Conservation (phyloP, 2,329 filamentous ascomycete species). For the Epichloe festucae region DNA sequence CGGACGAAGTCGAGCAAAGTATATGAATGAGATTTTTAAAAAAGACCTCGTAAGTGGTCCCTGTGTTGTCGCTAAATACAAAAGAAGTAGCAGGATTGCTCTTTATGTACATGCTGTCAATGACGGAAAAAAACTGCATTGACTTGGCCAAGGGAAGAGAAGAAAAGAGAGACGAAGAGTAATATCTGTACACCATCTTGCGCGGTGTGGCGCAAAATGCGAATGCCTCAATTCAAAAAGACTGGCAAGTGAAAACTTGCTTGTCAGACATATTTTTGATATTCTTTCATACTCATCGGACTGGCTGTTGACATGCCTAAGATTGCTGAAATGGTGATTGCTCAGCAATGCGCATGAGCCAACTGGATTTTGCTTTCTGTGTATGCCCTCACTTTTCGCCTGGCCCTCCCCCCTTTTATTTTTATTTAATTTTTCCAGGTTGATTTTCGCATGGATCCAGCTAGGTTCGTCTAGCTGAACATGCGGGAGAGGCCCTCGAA, state of each 20-base stretch:
- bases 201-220: too few species aligned
- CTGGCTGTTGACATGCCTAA: too few species aligned
- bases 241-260: too few species aligned
- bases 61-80: neutral
- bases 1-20: neutral
- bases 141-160: neutral
- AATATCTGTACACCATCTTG: too few species aligned
- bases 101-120: neutral
- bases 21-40: neutral
- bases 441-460: neutral
- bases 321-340: too few species aligned
- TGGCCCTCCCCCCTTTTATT: neutral
- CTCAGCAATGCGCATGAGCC: too few species aligned
- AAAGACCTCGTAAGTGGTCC: neutral
- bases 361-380: too few species aligned
- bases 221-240: too few species aligned
- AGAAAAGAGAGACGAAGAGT: neutral
- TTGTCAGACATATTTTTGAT: too few species aligned
- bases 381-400: too few species aligned
- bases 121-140: neutral
- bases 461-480: constrained; percentile 22
- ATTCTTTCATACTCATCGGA: too few species aligned
- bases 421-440: neutral
- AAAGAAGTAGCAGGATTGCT: neutral
- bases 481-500: constrained; percentile 45